Evolutionary conservation across 163 green algal genomes (phyloP).

Genomic region (Scenedesmus sp.): DNA sequence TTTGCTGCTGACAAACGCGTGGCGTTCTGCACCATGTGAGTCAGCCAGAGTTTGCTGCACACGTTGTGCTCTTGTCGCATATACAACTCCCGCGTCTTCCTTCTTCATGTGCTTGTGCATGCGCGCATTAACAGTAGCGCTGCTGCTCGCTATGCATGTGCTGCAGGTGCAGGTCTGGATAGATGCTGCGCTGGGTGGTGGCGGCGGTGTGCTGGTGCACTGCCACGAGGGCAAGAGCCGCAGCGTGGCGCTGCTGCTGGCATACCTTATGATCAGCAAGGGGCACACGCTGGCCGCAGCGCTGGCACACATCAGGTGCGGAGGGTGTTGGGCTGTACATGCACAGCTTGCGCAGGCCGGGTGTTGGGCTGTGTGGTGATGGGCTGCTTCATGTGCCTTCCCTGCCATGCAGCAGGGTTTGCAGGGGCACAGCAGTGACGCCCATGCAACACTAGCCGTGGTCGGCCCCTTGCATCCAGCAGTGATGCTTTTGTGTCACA

Average conservation of each 20-base stretch:
- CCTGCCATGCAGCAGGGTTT: no score
- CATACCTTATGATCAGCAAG: conserved; percentile 74
- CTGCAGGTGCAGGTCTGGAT: conserved; percentile 45
- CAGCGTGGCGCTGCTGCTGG: conserved; percentile 76
- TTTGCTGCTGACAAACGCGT: neutral
- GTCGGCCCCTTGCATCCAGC: no score
- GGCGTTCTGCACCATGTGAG: neutral
- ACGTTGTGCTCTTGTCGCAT: no score
- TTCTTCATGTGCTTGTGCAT: no score
- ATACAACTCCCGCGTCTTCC: no score
- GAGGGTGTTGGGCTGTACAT: neutral
- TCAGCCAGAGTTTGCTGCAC: no score
- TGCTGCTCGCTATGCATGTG: neutral
- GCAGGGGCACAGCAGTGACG: no score
- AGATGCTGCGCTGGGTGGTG: conserved; percentile 35
- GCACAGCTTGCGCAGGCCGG: neutral
- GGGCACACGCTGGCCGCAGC: conserved; percentile 69
- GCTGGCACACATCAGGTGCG: conserved; percentile 66
- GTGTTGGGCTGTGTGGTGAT: neutral
- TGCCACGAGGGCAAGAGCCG: conserved; percentile 82
- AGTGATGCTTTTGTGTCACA: no score
- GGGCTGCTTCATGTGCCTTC: no score
- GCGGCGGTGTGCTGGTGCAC: conserved; percentile 77
- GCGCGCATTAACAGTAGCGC: neutral
- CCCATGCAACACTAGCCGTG: no score